Base-by-base conservation (phyloP, 116 monocot genomes). In the Trichopus zeylanicus region DNA sequence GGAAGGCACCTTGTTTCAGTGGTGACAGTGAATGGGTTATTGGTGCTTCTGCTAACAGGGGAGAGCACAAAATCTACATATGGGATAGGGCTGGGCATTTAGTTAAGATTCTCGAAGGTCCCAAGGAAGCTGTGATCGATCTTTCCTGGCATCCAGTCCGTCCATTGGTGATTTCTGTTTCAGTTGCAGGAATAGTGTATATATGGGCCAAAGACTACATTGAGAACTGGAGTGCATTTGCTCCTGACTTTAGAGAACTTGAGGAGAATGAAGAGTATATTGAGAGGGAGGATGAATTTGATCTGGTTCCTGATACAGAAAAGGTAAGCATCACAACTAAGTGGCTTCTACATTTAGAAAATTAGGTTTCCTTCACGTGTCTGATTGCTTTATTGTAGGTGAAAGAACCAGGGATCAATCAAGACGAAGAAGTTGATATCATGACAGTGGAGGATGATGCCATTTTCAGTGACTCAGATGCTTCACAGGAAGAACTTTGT, bases 181-280 rank as follows among this genome's bases (percentile, higher is more conserved):
- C 97, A 20, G 78, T 91, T 20, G 67, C 84, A 37, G 91, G 97
- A 11, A 66, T 66, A 35, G 88, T 82, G 23, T 98, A 98, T 52
- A 91, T 98, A 46, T 98, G 97, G 97, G 97, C 97, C 35, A 98
- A 98, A 71, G 91, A 98, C 62, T 85, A 98, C 57, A 86, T 81
- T 3, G 97, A 98, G 64, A 98, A 98, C 24, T 98, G 97, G 97
- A 98, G 91, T 69, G 97, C 97, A 26, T 98, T 98, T 71, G 97
- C 97, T 52, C 97, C 97, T n/a, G 97, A 98, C 63, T 98, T 98
- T 56, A 87, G 82, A 64, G 97, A 98, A 60, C 81, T 98, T 0
- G 97, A 98, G 67, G 97, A 98, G 65, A 98, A 98, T 64, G 97
- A 98, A 75, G 97, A 98, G 42, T 98, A 98, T 63, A 66, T 91